These are phyloP conservation scores for Tuber umbilicatum DNA, from an alignment of 495 filamentous ascomycete species.

Conservation along the genomic window DNA sequence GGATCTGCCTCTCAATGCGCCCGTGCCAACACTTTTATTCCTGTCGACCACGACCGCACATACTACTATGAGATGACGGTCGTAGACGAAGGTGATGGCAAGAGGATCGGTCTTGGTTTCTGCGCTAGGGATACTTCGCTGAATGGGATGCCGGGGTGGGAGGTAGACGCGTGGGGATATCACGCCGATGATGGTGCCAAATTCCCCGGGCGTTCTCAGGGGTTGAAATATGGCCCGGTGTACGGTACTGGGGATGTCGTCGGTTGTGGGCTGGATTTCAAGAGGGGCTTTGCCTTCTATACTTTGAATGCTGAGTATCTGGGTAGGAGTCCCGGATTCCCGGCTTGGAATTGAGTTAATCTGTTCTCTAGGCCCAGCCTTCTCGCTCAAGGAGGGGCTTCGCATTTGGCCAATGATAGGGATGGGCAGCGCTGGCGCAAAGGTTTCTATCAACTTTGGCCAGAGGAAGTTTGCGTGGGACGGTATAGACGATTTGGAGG, in stretches of 20 bases:
- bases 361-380: neutral
- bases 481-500: neutral
- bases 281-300: neutral
- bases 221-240: neutral
- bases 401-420: neutral
- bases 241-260: slow-evolving; percentile 1
- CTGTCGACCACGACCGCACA: neutral
- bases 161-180: neutral
- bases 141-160: neutral
- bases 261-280: neutral
- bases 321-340: neutral
- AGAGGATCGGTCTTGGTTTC: neutral
- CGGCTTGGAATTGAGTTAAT: neutral
- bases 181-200: neutral
- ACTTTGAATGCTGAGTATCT: neutral
- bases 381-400: neutral
- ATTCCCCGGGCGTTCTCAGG: neutral
- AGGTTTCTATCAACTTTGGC: neutral
- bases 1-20: neutral
- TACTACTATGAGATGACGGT: neutral
- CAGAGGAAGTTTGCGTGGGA: neutral
- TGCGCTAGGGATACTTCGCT: neutral
- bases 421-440: neutral
- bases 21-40: neutral
- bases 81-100: neutral